Conservation (phyloP, 768 basidiomycete species). For the Leccinum disarticulatum region DNA sequence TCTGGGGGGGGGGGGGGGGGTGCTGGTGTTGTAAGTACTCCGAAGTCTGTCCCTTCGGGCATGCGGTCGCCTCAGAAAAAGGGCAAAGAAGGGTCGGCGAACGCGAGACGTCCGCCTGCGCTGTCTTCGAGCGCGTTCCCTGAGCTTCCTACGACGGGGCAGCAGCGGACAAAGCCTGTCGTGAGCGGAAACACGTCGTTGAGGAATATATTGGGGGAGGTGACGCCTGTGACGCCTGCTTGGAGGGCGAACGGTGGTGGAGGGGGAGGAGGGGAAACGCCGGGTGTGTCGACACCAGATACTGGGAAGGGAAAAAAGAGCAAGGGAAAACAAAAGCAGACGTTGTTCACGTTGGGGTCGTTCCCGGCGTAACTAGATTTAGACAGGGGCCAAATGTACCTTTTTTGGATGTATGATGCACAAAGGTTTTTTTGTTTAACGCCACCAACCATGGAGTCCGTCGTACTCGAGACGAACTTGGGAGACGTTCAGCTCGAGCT, state of each 20-base stretch:
- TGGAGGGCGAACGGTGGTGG: constrained; percentile 25
- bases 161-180: constrained; percentile 41
- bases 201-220: constrained; percentile 52
- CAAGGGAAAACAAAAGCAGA: constrained; percentile 85
- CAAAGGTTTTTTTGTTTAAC: background rate
- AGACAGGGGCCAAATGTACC: background rate
- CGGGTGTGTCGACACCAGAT: background rate
- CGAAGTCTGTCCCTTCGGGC: background rate
- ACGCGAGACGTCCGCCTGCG: constrained; percentile 34
- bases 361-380: constrained; percentile 36
- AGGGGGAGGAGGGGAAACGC: background rate
- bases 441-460: background rate
- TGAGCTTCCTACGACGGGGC: constrained; percentile 52
- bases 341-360: constrained; percentile 71
- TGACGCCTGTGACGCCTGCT: constrained; percentile 29
- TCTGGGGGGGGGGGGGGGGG: constrained; percentile 4
- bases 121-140: constrained; percentile 66
- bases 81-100: background rate
- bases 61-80: constrained; percentile 14
- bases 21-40: background rate
- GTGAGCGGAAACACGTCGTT: constrained; percentile 67
- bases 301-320: constrained; percentile 64
- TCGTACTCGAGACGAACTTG: background rate
- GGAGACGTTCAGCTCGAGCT: background rate
- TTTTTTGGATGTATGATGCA: background rate